Percentiles rank a stretch among this genome's conserved stretches.
Evolutionary conservation across 163 green algal genomes (phyloP).

Genomic region (Prototheca stagnorum): DNA sequence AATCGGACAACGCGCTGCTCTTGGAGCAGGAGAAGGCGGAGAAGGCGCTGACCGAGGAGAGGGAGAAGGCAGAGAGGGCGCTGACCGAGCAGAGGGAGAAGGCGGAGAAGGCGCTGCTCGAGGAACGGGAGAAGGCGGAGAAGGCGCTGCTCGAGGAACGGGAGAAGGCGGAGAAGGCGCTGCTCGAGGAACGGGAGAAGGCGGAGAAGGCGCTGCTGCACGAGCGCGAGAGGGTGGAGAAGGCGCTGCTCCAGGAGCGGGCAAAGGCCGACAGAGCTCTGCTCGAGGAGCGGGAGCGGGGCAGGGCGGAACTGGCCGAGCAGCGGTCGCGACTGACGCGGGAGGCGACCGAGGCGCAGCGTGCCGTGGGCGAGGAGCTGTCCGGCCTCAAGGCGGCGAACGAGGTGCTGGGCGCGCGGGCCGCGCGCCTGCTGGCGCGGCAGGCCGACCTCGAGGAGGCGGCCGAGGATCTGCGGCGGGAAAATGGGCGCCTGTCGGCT

Average conservation of each 20-base stretch:
- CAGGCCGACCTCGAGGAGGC: constrained; percentile 12
- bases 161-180: constrained; percentile 1
- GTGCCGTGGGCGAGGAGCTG: constrained; percentile 1
- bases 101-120: too few relatives aligned
- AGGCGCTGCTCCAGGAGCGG: constrained; percentile 1
- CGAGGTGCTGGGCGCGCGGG: constrained; percentile 5
- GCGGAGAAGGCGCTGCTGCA: constrained; percentile 4
- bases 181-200: background rate
- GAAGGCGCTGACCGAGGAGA: too few relatives aligned
- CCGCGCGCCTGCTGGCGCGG: constrained; percentile 10
- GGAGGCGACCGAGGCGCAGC: background rate
- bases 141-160: constrained; percentile 10
- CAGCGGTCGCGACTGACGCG: too few relatives aligned
- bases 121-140: too few relatives aligned
- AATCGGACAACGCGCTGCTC: too few relatives aligned
- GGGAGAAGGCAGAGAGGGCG: too few relatives aligned
- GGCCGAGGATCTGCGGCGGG: constrained; percentile 13
- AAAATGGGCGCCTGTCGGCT: too few relatives aligned
- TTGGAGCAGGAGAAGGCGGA: too few relatives aligned
- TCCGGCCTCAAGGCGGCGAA: constrained; percentile 5
- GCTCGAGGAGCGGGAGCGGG: background rate
- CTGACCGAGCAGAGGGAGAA: too few relatives aligned
- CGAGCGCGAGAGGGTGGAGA: background rate
- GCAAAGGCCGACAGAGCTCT: constrained; percentile 10
- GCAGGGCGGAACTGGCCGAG: too few relatives aligned